These are phyloP conservation scores for Cynanchum wilfordii DNA, from an alignment of 257 asterid species.

Conservation along the genomic window DNA sequence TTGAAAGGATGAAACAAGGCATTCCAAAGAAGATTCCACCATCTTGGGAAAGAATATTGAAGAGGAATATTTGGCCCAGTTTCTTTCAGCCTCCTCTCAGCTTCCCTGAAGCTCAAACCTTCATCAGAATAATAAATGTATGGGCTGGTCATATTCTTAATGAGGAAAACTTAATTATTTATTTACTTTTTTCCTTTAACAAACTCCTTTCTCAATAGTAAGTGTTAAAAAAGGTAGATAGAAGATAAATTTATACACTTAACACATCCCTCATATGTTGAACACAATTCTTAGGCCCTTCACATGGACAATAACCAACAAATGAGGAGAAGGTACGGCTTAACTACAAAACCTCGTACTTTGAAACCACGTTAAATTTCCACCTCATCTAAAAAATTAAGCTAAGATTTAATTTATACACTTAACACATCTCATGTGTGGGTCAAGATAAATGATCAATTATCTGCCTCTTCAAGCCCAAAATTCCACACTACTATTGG, in stretches of 20 bases:
- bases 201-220: no score
- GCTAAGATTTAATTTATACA: no score
- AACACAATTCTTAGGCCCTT: no score
- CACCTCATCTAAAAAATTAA: no score
- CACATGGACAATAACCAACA: no score
- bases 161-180: neutral
- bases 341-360: no score
- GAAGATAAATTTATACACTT: no score
- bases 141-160: neutral
- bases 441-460: neutral
- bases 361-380: no score
- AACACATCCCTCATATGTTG: no score
- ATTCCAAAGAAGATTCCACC: slow-evolving; percentile 25
- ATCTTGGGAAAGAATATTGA: slow-evolving; percentile 13
- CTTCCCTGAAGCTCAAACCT: slow-evolving; percentile 28
- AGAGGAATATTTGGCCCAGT: slow-evolving; percentile 22
- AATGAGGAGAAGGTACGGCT: no score
- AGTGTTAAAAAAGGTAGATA: no score
- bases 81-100: slow-evolving; percentile 22
- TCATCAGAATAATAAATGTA: slow-evolving; percentile 3
- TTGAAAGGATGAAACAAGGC: slow-evolving; percentile 25
- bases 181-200: neutral
- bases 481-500: neutral
- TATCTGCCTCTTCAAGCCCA: neutral
- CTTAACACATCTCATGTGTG: no score